Evolutionary conservation across 352 stramenopile genomes (phyloP).

Genomic region (Pythium coloratum): DNA sequence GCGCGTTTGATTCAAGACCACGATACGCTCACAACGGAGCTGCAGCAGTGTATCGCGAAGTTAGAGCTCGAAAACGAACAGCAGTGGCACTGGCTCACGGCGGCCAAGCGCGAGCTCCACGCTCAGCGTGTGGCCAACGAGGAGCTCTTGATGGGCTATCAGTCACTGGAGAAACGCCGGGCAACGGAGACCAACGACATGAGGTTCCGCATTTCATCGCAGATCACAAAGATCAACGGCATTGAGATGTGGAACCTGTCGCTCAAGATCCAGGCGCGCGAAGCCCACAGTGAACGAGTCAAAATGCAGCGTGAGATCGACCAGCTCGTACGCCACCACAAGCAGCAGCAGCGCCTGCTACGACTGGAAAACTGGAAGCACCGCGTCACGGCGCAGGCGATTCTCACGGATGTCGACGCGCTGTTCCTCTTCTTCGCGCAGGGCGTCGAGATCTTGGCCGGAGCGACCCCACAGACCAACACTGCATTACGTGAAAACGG

Average conservation of each 20-base stretch:
- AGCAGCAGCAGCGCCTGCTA: conserved; percentile 60
- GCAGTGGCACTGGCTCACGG: conserved; percentile 71
- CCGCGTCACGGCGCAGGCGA: conserved; percentile 57
- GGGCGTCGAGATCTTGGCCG: conserved; percentile 54
- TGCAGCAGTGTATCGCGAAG: conserved; percentile 39
- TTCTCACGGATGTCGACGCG: conserved; percentile 66
- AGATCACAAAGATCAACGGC: conserved; percentile 71
- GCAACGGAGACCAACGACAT: conserved; percentile 79
- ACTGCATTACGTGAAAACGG: conserved; percentile 52
- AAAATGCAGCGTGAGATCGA: conserved; percentile 47
- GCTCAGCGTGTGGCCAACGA: conserved; percentile 71
- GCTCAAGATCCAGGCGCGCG: conserved; percentile 69
- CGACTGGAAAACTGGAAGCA: conserved; percentile 72
- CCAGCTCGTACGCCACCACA: conserved; percentile 49
- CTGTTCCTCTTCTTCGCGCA: conserved; percentile 72
- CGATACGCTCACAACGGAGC: conserved; percentile 33
- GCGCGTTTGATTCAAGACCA: conserved; percentile 51
- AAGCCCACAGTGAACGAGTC: conserved; percentile 51
- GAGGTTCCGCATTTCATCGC: conserved; percentile 63
- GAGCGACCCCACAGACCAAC: conserved; percentile 47
- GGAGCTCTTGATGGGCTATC: conserved; percentile 59
- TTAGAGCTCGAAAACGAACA: conserved; percentile 39
- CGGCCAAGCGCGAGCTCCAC: conserved; percentile 59
- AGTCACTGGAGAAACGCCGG: conserved; percentile 68
- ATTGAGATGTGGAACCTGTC: conserved; percentile 84